A percentile compares a stretch with the other conserved stretches of the same genome.
Conservation (phyloP, 495 filamentous ascomycete species). For the Aspergillus leporis region DNA sequence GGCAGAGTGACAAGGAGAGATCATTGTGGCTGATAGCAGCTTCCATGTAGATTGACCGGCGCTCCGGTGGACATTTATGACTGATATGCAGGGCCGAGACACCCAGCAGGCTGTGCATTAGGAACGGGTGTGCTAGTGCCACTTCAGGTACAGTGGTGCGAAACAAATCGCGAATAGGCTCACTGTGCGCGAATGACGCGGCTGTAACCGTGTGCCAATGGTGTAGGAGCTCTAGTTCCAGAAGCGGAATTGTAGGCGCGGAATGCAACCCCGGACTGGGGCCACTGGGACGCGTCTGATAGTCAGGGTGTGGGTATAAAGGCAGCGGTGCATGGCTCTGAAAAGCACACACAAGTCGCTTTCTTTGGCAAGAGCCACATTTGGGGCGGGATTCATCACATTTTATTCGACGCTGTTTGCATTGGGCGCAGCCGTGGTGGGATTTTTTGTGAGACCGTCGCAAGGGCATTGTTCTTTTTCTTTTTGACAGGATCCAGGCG, state of each 20-base stretch:
- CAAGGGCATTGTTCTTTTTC: constrained; percentile 14
- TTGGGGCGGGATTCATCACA: constrained; percentile 23
- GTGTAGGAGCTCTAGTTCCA: constrained; percentile 17
- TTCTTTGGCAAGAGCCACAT: constrained; percentile 18
- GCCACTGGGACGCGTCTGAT: too few species aligned
- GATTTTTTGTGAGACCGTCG: constrained; percentile 23
- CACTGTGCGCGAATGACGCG: constrained; percentile 2
- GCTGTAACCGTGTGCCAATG: constrained; percentile 14
- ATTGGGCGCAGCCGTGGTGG: constrained; percentile 21
- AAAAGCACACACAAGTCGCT: constrained; percentile 14
- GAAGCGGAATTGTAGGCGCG: constrained; percentile 6
- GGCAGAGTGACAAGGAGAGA: constrained; percentile 7
- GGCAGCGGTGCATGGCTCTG: constrained; percentile 1
- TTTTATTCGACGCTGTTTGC: constrained; percentile 26
- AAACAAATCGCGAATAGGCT: constrained; percentile 3
- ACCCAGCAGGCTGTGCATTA: constrained; percentile 16
- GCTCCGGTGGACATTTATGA: neutral
- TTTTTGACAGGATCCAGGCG: neutral
- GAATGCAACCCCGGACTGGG: neutral
- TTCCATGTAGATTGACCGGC: constrained; percentile 4
- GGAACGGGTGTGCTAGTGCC: constrained; percentile 9
- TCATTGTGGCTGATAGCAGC: constrained; percentile 15
- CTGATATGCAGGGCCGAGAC: constrained; percentile 12
- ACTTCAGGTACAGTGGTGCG: constrained; percentile 9
- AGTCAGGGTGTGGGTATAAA: neutral